These are phyloP conservation scores for Talaromyces wortmannii DNA, from an alignment of 495 filamentous ascomycete genomes.

Conservation along the genomic window DNA sequence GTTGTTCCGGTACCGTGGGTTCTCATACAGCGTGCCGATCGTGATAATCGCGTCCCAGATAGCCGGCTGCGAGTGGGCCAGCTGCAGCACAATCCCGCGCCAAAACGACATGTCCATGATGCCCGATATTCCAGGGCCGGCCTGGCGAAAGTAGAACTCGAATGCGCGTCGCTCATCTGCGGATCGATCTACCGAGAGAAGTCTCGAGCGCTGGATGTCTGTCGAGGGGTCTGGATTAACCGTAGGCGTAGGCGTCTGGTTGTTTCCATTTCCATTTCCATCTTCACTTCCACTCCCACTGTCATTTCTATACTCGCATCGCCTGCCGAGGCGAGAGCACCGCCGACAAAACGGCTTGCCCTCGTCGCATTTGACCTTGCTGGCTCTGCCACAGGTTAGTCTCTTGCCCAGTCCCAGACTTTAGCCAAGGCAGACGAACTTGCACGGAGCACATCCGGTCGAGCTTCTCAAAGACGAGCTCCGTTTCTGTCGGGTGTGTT, in stretches of 20 bases:
- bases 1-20: conserved; percentile 10
- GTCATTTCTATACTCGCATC: background rate
- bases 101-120: conserved; percentile 36
- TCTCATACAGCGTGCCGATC: conserved; percentile 45
- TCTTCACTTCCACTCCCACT: background rate
- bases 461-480: background rate
- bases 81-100: conserved; percentile 39
- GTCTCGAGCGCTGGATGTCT: too few relatives aligned
- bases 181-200: background rate
- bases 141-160: conserved; percentile 34
- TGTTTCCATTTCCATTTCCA: too few relatives aligned
- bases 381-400: background rate
- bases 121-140: conserved; percentile 33
- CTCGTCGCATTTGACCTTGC: background rate
- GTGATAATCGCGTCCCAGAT: conserved; percentile 38
- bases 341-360: background rate
- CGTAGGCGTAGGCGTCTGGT: too few relatives aligned
- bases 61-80: conserved; percentile 38
- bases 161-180: background rate
- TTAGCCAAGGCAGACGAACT: background rate
- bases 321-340: background rate
- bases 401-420: background rate
- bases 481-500: background rate
- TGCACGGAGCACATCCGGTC: background rate
- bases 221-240: too few relatives aligned